Conservation (phyloP, 2,329 filamentous ascomycete genomes). For the Geoglossum cookeanum region DNA sequence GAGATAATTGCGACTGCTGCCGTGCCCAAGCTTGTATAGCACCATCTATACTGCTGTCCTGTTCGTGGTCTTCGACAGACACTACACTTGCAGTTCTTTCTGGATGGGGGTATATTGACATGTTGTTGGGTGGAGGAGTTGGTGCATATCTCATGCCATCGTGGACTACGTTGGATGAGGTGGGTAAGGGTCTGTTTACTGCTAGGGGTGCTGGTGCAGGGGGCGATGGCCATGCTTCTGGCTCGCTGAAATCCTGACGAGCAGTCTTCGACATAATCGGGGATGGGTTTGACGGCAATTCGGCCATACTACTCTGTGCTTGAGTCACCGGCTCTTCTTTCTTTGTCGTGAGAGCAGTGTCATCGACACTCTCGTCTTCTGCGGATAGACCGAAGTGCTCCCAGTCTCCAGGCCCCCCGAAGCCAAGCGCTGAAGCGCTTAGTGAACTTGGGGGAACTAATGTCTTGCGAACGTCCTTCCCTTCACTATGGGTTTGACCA, state of each 20-base stretch:
- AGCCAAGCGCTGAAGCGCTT: conserved; percentile 1
- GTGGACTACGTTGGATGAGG: background rate
- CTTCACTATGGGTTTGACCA: background rate
- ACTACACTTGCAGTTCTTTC: background rate
- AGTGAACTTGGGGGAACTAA: background rate
- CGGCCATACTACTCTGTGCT: background rate
- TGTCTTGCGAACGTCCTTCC: background rate
- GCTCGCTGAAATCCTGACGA: background rate
- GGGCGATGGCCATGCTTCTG: background rate
- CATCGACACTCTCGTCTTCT: conserved; percentile 1
- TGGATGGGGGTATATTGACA: background rate
- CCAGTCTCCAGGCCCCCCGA: conserved; percentile 3
- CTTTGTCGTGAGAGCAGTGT: background rate
- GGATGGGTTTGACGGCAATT: background rate
- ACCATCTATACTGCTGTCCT: background rate
- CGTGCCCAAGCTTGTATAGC: conserved; percentile 1
- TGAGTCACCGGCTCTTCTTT: background rate
- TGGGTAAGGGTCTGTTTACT: background rate
- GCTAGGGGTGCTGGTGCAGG: background rate
- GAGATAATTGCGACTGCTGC: background rate
- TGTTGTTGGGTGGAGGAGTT: background rate
- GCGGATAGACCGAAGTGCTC: background rate
- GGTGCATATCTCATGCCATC: background rate
- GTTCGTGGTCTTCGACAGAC: background rate
- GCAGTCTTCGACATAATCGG: background rate